phyloP scores from a whole-genome alignment of 768 basidiomycete genomes.

The Coprinopsis cinerea region DNA sequence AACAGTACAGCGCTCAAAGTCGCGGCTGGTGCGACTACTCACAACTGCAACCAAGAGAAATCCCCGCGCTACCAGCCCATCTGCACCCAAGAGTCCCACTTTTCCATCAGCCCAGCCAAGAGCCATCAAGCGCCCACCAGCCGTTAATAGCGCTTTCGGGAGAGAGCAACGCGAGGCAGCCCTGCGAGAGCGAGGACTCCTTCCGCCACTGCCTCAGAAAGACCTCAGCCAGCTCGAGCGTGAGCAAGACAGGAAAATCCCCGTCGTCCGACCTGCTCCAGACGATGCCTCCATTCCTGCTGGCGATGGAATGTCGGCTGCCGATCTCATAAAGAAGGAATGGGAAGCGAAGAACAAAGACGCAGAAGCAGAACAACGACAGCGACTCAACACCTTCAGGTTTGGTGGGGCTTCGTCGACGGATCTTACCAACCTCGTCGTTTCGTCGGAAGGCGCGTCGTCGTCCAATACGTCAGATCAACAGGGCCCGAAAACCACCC shows the following conservation, averaged over 20 bases:
- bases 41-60: constrained; percentile 12
- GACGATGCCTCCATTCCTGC: constrained; percentile 12
- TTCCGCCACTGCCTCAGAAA: constrained; percentile 42
- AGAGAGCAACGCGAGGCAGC: constrained; percentile 47
- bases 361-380: constrained; percentile 17
- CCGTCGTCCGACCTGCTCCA: constrained; percentile 21
- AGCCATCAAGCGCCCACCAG: constrained; percentile 14
- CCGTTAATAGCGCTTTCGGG: constrained; percentile 20
- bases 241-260: constrained; percentile 31
- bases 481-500: neutral
- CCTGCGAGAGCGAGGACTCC: constrained; percentile 53
- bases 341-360: constrained; percentile 42
- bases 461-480: neutral
- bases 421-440: neutral
- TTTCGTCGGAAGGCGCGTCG: constrained; percentile 1
- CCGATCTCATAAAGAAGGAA: constrained; percentile 45
- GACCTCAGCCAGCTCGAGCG: constrained; percentile 37
- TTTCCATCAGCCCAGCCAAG: too few relatives aligned
- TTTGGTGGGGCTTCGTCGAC: constrained; percentile 22
- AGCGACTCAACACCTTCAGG: constrained; percentile 28
- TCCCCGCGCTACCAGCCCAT: constrained; percentile 11
- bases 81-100: neutral
- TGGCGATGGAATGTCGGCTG: constrained; percentile 31
- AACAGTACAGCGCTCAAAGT: constrained; percentile 11
- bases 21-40: constrained; percentile 12